Base-by-base conservation (phyloP, 192 early-diverging fungal genomes). In the Entomortierella parvispora region DNA sequence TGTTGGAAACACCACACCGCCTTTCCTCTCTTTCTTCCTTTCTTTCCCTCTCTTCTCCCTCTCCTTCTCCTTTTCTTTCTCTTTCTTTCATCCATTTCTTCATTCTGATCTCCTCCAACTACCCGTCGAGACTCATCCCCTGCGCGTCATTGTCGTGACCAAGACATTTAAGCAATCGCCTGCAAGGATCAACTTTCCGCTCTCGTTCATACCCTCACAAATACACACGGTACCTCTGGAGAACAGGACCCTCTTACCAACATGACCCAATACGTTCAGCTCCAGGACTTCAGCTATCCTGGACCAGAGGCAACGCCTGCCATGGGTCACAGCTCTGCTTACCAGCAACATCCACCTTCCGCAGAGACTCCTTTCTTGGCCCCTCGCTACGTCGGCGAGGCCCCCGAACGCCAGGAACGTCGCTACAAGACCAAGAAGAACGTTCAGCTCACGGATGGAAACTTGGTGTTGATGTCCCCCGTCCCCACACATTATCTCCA, bases 401-500 rank as follows among this genome's bases (percentile, higher is more conserved):
- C 58, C 15, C 84, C 84, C 11, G 62, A 65, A 14, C 66, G 84
- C 14, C 84, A 85, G 54, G 82, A 78, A 43, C 68, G 84, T 50
- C 75, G 84, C 28, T 85, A 78, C 60, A 83, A 82, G 75, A 83
- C 84, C 28, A 85, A 75, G 34, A 82, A 72, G 45, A 71, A 83
- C 28, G 86, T 90, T 20, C 81, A 83, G 78, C 76, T 91, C 50
- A 88, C 87, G 2, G 75, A 87, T 1, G 91, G 91, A 46, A 91
- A 92, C 63, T 69, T 92, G 20, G 85, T 92, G 22, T 63, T 92
- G n/a, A 89, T 90, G 68, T 86, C 85, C 45, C 87, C 86, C n/a
- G 89, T 91, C 14, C 91, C 91, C 2, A 71, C 54, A 6, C 81
- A 85, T 22, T 84, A 90, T 25, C 77, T 91, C 32, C 65, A 85